phyloP scores from a whole-genome alignment of 495 filamentous ascomycete genomes.

The Tuber microsphaerosporum region DNA sequence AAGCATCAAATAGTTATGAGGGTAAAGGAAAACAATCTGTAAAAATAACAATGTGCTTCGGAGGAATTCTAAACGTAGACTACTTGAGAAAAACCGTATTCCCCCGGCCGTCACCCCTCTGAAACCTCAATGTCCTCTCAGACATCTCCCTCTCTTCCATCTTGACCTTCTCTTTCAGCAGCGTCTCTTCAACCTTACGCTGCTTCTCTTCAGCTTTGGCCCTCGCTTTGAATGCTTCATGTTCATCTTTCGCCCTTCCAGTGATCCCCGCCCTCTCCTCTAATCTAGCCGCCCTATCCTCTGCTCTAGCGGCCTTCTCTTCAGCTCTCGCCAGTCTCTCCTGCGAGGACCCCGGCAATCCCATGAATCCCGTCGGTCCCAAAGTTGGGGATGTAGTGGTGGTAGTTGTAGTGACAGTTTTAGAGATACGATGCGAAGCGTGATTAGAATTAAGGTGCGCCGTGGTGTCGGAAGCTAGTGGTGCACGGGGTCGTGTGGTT shows the following conservation, averaged over 20 bases:
- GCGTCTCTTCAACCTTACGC: constrained; percentile 30
- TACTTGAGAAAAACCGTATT: constrained; percentile 13
- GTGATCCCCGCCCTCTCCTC: constrained; percentile 21
- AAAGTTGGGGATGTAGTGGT: constrained; percentile 33
- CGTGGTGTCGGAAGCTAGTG: constrained; percentile 26
- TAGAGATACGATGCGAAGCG: constrained; percentile 30
- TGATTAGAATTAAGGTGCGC: constrained; percentile 22
- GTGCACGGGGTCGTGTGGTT: constrained; percentile 18
- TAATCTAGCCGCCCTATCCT: constrained; percentile 36
- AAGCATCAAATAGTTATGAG: neutral
- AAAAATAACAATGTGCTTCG: neutral
- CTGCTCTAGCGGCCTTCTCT: constrained; percentile 35
- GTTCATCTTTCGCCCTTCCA: constrained; percentile 25
- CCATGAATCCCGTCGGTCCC: neutral
- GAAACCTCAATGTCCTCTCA: neutral
- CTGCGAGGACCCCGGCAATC: constrained; percentile 26
- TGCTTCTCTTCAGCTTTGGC: constrained; percentile 31
- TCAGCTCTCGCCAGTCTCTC: constrained; percentile 30
- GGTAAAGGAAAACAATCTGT: neutral
- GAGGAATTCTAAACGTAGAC: neutral
- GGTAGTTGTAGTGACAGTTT: constrained; percentile 32
- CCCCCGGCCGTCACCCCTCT: constrained; percentile 7
- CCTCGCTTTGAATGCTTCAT: constrained; percentile 34
- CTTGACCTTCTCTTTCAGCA: constrained; percentile 29
- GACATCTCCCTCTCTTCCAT: constrained; percentile 16